phyloP scores from a whole-genome alignment of 192 early-diverging fungal genomes.

The Backusella parvicylindrica region DNA sequence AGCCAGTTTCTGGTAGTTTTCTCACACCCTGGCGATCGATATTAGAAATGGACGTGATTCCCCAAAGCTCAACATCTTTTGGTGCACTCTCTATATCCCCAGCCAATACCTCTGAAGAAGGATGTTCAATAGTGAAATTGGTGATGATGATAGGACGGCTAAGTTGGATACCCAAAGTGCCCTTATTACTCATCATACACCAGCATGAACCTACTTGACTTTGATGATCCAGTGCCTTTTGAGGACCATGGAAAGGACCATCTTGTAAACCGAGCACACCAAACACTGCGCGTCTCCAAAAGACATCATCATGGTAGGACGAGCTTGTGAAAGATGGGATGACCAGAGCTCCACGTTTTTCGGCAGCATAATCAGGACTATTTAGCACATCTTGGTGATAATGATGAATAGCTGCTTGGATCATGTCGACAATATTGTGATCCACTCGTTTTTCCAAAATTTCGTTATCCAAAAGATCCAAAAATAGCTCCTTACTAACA shows the following conservation, averaged over 20 bases:
- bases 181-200: conserved; percentile 62
- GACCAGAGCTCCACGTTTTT: conserved; percentile 60
- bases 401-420: conserved; percentile 56
- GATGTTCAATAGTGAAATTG: conserved; percentile 68
- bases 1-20: neutral
- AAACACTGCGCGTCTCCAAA: conserved; percentile 27
- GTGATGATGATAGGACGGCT: conserved; percentile 52
- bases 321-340: conserved; percentile 58
- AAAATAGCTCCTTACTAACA: neutral
- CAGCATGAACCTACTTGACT: conserved; percentile 71
- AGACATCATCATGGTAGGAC: conserved; percentile 43
- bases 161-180: conserved; percentile 60
- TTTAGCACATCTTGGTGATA: conserved; percentile 55
- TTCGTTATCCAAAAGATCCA: conserved; percentile 1
- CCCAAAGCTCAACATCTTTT: conserved; percentile 66
- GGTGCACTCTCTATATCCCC: conserved; percentile 60
- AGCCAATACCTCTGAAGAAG: conserved; percentile 46
- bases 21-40: neutral
- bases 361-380: conserved; percentile 67
- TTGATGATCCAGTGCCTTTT: conserved; percentile 40
- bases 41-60: conserved; percentile 1
- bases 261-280: conserved; percentile 20
- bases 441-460: neutral
- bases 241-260: conserved; percentile 36
- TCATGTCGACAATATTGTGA: conserved; percentile 28